Base-by-base conservation (phyloP, 805 yeast genomes). In the Candida krabiensis region DNA sequence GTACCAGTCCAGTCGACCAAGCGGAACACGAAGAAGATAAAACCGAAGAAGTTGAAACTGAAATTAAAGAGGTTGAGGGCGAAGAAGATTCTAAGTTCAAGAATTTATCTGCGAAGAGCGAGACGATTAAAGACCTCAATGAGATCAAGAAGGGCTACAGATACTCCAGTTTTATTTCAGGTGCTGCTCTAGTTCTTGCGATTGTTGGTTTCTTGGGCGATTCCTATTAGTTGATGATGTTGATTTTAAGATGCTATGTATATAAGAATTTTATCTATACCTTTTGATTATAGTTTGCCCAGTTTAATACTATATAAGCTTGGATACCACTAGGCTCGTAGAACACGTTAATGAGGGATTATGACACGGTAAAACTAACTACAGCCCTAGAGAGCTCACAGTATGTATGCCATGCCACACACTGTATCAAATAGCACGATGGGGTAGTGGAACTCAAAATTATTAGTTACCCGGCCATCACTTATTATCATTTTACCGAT, bases 141-240 rank as follows among this genome's bases (percentile, higher is more conserved):
- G 46, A 44, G 4, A 43, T 77, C 19, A 57, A 60, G 37, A 37
- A 56, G 1, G 67, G 69, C 9, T 73, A 73, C 53, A 38, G 56
- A 19, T 49, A 65, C 18, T 72, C 76, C 3, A 61, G 72, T 7
- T 60, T 58, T 12, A 49, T 79, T 23, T 55, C 75, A 13, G 72
- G 73, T 7, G 43, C 63, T 9, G 73, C 79, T 0, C 72, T 78
- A 37, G 53, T 70, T 4, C 56, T 80, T 35, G 69, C 81, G 16
- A 51, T 69, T 9, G 55, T 80, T 44, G 87, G 87, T 11, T 67
- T 77, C 37, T 53, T 75, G 39, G 87, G 87, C 9, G 87, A 80
- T 52, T 45, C 45, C 28, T 38, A 46, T 26, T 55, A 47, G 37
- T 33, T 30, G 37, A 23, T 34, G 37, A 23, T 34, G 31, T 34